phyloP scores from a whole-genome alignment of 2,329 filamentous ascomycete genomes.

The Xylariomycetidae sp. region DNA sequence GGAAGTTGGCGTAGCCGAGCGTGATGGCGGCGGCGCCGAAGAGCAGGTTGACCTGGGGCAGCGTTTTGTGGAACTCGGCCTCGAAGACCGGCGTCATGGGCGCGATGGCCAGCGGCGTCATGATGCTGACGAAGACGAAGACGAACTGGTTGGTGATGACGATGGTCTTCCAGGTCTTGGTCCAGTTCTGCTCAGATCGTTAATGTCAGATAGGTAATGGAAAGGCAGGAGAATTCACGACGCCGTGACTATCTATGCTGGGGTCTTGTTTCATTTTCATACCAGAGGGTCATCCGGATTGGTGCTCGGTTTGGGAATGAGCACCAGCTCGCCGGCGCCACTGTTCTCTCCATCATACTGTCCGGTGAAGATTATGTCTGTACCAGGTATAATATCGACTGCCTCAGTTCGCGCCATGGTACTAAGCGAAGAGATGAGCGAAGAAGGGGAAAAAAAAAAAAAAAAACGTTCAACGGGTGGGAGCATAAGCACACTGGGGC shows the following conservation, averaged over 20 bases:
- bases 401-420: constrained; percentile 6
- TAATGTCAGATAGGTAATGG: constrained; percentile 2
- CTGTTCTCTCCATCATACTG: constrained; percentile 2
- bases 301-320: constrained; percentile 19
- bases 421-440: too few relatives aligned
- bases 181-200: constrained; percentile 30
- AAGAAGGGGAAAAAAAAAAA: too few relatives aligned
- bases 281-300: constrained; percentile 21
- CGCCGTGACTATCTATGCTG: too few relatives aligned
- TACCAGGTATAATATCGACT: constrained; percentile 16
- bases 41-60: constrained; percentile 29
- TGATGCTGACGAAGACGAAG: constrained; percentile 30
- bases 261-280: too few relatives aligned
- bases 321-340: constrained; percentile 12
- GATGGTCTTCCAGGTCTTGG: constrained; percentile 23
- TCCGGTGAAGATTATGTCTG: constrained; percentile 16
- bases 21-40: constrained; percentile 28
- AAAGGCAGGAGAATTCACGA: too few relatives aligned
- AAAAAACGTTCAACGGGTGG: too few relatives aligned
- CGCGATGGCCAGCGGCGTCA: constrained; percentile 31
- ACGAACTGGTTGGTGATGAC: constrained; percentile 28
- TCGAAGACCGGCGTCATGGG: constrained; percentile 31
- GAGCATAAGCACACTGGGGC: too few relatives aligned
- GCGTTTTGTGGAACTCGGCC: constrained; percentile 26
- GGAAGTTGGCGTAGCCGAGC: constrained; percentile 30